These are phyloP conservation scores for Aspergillus hortae DNA, from an alignment of 2,329 filamentous ascomycete genomes.

Conservation along the genomic window DNA sequence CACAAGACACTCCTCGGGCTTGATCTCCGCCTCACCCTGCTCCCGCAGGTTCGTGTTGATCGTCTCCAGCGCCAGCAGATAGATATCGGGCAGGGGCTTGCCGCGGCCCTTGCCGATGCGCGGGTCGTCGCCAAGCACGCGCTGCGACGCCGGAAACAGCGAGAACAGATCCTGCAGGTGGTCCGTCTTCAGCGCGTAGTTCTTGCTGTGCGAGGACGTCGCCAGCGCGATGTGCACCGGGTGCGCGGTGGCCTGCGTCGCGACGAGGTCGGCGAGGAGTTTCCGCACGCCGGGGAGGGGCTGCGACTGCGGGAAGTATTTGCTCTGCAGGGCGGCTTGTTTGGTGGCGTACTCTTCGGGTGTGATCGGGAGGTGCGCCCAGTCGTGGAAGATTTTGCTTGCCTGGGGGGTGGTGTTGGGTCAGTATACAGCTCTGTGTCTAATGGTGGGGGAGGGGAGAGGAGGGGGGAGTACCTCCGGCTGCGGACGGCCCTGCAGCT, in stretches of 20 bases:
- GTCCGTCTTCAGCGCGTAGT: slow-evolving; percentile 72
- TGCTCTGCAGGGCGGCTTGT: slow-evolving; percentile 61
- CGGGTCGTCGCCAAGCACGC: slow-evolving; percentile 79
- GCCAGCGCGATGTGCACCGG: slow-evolving; percentile 79
- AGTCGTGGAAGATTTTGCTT: slow-evolving; percentile 65
- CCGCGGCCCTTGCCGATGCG: slow-evolving; percentile 76
- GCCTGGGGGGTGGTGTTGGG: slow-evolving; percentile 40
- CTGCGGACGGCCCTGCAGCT: slow-evolving; percentile 67
- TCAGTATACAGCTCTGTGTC: too few species aligned
- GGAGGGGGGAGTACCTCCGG: slow-evolving; percentile 43
- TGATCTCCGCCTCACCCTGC: slow-evolving; percentile 59
- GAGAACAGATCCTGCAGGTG: slow-evolving; percentile 52
- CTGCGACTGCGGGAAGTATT: slow-evolving; percentile 70
- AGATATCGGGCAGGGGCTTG: slow-evolving; percentile 94
- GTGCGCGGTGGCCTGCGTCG: slow-evolving; percentile 33
- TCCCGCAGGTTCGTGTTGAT: slow-evolving; percentile 70
- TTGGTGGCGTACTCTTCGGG: slow-evolving; percentile 62
- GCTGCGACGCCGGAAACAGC: slow-evolving; percentile 64
- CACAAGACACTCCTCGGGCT: slow-evolving; percentile 84
- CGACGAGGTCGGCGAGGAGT: slow-evolving; percentile 53
- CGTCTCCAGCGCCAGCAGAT: slow-evolving; percentile 76
- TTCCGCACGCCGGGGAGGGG: slow-evolving; percentile 74
- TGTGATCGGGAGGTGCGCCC: slow-evolving; percentile 80
- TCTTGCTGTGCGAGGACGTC: slow-evolving; percentile 69
- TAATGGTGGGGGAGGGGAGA: not conserved